Evolutionary conservation across 805 yeast species (phyloP).

Genomic region (Kluyveromyces starmeri): DNA sequence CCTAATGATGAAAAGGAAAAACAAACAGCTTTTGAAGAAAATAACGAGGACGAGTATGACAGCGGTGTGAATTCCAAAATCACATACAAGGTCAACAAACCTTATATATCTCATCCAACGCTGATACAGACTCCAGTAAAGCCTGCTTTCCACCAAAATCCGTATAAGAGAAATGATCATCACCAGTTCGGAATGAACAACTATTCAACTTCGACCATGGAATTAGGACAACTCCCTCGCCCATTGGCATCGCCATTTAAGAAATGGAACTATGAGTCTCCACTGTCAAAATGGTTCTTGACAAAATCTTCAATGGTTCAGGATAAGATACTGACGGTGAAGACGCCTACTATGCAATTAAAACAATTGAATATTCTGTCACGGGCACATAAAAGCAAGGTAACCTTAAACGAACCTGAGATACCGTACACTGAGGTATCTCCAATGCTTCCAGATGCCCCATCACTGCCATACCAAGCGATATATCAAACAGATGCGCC

Average conservation of each 20-base stretch:
- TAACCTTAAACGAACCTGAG: not conserved
- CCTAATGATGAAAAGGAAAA: not conserved
- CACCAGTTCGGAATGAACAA: not conserved
- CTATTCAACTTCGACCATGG: not conserved
- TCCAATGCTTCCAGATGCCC: slow-evolving; percentile 2
- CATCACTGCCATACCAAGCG: not conserved
- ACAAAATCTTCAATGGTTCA: slow-evolving; percentile 23
- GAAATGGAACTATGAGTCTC: slow-evolving; percentile 29
- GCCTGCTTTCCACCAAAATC: slow-evolving; percentile 5
- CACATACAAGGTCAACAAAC: slow-evolving; percentile 3
- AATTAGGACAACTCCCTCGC: slow-evolving; percentile 1
- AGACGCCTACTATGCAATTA: slow-evolving; percentile 20
- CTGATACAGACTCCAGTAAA: slow-evolving; percentile 8
- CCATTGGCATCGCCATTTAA: slow-evolving; percentile 4
- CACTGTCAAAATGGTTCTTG: slow-evolving; percentile 28
- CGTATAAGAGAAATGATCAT: not conserved
- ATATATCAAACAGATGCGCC: slow-evolving; percentile 4
- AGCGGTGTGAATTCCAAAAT: not conserved
- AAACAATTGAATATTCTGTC: slow-evolving; percentile 22
- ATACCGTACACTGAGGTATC: slow-evolving; percentile 2
- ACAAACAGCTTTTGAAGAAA: not conserved
- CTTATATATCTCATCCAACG: slow-evolving; percentile 4
- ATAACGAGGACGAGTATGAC: not conserved
- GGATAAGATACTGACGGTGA: slow-evolving; percentile 12
- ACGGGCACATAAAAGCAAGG: slow-evolving; percentile 12